Conservation (phyloP, 805 yeast species). For the Kuraishia borneana region DNA sequence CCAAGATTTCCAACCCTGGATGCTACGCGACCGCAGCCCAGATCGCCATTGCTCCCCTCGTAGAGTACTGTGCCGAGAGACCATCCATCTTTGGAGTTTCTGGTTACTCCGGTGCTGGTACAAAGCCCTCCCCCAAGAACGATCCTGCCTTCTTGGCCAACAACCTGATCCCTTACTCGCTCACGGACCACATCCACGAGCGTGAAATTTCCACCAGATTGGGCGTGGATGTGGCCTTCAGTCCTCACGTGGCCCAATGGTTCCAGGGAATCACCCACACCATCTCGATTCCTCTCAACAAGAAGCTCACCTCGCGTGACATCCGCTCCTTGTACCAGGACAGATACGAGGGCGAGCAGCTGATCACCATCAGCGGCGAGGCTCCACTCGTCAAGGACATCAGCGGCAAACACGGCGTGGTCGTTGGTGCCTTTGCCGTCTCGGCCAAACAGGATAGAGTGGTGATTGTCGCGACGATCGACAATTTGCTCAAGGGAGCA, state of each 20-base stretch:
- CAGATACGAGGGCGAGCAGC: slow-evolving; percentile 75
- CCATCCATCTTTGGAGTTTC: slow-evolving; percentile 93
- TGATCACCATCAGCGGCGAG: slow-evolving; percentile 80
- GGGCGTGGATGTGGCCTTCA: slow-evolving; percentile 73
- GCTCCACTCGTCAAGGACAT: slow-evolving; percentile 89
- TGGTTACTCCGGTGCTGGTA: slow-evolving; percentile 99
- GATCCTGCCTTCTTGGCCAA: slow-evolving; percentile 64
- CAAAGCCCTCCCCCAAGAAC: slow-evolving; percentile 95
- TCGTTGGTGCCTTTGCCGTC: slow-evolving; percentile 92
- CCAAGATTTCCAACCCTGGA: slow-evolving; percentile 91
- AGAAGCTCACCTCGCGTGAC: slow-evolving; percentile 66
- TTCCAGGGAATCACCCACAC: slow-evolving; percentile 97
- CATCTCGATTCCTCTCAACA: slow-evolving; percentile 75
- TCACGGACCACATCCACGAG: slow-evolving; percentile 96
- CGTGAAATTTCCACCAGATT: slow-evolving; percentile 78
- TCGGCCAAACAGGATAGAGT: slow-evolving; percentile 82
- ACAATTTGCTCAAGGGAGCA: slow-evolving; percentile 94
- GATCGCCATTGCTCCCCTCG: slow-evolving; percentile 78
- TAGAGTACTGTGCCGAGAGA: slow-evolving; percentile 52
- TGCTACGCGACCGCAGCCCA: slow-evolving; percentile 99
- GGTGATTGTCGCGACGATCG: slow-evolving; percentile 91
- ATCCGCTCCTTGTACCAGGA: slow-evolving; percentile 80
- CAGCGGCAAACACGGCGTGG: slow-evolving; percentile 89
- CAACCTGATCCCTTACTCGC: slow-evolving; percentile 88
- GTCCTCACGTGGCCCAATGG: slow-evolving; percentile 99